Conservation (phyloP, 1,284 basidiomycete species). For the Tylopilus sp. region DNA sequence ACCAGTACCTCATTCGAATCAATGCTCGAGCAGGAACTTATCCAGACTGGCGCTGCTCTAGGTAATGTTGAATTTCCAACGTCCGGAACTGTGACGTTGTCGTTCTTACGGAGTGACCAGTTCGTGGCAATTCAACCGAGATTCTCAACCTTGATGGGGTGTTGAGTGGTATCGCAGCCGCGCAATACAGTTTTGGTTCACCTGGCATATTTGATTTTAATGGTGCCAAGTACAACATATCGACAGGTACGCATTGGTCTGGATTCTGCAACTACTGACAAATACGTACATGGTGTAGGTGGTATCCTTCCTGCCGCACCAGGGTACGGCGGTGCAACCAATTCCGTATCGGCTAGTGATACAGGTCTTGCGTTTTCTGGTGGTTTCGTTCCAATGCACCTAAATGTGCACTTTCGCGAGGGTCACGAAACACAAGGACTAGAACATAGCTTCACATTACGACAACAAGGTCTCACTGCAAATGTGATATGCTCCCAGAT, state of each 20-base stretch:
- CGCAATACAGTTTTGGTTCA: conserved; percentile 8
- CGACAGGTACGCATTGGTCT: conserved; percentile 11
- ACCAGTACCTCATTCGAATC: conserved; percentile 6
- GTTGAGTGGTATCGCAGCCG: conserved; percentile 17
- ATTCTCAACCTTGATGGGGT: conserved; percentile 10
- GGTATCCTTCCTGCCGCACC: conserved; percentile 14
- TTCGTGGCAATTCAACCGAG: conserved; percentile 14
- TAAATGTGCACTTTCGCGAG: neutral
- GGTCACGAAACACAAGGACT: neutral
- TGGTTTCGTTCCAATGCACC: conserved; percentile 5
- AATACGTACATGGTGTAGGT: conserved; percentile 1
- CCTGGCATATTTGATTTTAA: conserved; percentile 19
- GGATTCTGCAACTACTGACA: neutral
- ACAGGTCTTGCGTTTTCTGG: conserved; percentile 12
- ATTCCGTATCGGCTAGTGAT: neutral
- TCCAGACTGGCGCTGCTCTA: conserved; percentile 5
- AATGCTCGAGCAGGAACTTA: conserved; percentile 5
- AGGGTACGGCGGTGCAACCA: neutral
- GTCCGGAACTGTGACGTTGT: neutral
- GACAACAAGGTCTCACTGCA: conserved; percentile 19
- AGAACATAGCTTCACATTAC: neutral
- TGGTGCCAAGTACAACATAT: conserved; percentile 13
- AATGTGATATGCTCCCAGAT: conserved; percentile 6
- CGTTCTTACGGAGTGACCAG: neutral
- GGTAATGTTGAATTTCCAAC: neutral